These are phyloP conservation scores for Trichocomaceae sp. DNA, from an alignment of 2,329 filamentous ascomycete genomes.

Conservation along the genomic window DNA sequence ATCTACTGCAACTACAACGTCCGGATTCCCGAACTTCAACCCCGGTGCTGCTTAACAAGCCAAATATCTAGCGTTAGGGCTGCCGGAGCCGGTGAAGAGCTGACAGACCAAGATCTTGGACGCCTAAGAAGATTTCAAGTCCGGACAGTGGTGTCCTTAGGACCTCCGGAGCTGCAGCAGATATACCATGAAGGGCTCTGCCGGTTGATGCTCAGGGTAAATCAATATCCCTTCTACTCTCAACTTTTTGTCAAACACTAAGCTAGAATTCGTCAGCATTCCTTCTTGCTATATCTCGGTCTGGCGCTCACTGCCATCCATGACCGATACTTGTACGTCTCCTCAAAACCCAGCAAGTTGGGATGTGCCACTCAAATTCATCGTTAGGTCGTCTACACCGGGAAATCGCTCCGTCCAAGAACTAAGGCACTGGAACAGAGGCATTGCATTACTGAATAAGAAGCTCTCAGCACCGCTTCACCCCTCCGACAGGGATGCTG, in stretches of 20 bases:
- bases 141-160: background rate
- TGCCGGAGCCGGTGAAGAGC: background rate
- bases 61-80: background rate
- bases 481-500: background rate
- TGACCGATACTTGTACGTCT: conserved; percentile 3
- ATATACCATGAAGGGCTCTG: background rate
- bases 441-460: background rate
- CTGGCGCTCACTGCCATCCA: conserved; percentile 1
- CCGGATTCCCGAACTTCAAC: background rate
- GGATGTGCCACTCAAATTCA: no score
- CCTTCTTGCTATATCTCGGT: background rate
- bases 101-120: background rate
- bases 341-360: no score
- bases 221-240: background rate
- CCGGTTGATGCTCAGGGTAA: background rate
- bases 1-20: conserved; percentile 1
- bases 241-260: background rate
- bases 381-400: no score
- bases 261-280: background rate
- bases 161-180: background rate
- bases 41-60: background rate
- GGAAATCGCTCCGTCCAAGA: background rate
- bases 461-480: background rate
- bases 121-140: conserved; percentile 1
- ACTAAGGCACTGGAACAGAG: conserved; percentile 3